phyloP scores from a whole-genome alignment of 176 grass and related monocot species.

The Puya raimondii region DNA sequence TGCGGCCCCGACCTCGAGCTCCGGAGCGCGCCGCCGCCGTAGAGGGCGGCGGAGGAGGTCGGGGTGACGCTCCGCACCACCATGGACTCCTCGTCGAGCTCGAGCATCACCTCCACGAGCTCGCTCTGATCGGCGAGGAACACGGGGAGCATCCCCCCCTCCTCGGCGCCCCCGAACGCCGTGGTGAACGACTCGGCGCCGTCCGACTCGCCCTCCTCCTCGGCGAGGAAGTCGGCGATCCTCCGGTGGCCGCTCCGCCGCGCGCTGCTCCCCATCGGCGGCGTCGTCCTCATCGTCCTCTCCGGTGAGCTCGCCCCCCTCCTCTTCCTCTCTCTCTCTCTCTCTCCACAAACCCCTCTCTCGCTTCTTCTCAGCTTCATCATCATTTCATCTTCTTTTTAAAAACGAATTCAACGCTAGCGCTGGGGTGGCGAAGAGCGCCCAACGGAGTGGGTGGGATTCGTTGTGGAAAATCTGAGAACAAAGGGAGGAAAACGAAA shows the following conservation, averaged over 20 bases:
- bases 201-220: constrained; percentile 71
- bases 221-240: constrained; percentile 71
- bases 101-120: constrained; percentile 97
- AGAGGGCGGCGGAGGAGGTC: constrained; percentile 39
- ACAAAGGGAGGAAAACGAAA: neutral
- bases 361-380: constrained; percentile 15
- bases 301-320: neutral
- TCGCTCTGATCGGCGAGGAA: constrained; percentile 82
- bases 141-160: constrained; percentile 48
- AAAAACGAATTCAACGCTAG: constrained; percentile 23
- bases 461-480: constrained; percentile 31
- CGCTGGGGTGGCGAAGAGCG: constrained; percentile 8
- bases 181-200: constrained; percentile 64
- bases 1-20: neutral
- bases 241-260: constrained; percentile 53
- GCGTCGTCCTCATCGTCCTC: constrained; percentile 56
- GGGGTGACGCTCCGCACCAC: constrained; percentile 95
- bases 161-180: constrained; percentile 21
- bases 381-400: constrained; percentile 3
- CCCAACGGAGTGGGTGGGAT: constrained; percentile 23
- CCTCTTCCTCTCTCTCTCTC: neutral
- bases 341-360: constrained; percentile 18
- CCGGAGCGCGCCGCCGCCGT: neutral
- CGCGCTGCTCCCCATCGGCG: constrained; percentile 51
- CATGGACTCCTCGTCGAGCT: constrained; percentile 98